Base-by-base conservation (phyloP, 306 rosid genomes). In the Albizia julibrissin region DNA sequence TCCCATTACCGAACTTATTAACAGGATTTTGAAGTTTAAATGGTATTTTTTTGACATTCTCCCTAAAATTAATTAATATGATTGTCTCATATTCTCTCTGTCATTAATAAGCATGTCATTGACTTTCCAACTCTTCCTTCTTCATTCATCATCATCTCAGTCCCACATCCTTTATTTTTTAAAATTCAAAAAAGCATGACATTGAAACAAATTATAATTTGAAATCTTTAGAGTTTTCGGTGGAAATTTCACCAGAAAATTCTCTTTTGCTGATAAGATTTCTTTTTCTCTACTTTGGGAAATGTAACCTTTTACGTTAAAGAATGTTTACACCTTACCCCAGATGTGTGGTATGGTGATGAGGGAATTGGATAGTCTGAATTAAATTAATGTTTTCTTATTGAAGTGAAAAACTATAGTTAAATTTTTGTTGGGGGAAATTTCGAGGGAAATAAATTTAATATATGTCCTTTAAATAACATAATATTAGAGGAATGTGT, bases 121-220 rank as follows among this genome's bases (percentile, higher is more conserved):
- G 77, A 82, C 81, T 76, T 82, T 75, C 62, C 61, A 50, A 42
- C 46, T 33, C 56, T n/a, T 62, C 15, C 7, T 11, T 5, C 34
- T 24, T 26, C 64, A 58, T 59, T 2, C 10, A 22, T 2, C 12
- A 26, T 61, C 10, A 52, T 52, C 24, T 19, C 24, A 52, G 18
- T 52, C 34, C 34, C 18, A 61, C 18, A 10, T 26, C 31, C 39
- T 65, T 75, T 40, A 49, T 24, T 0, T 33, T 42, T 42, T 52
- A 59, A 11, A 59, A 59, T 59, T 24, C 11, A 29, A 29, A 67
- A 29, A 29, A 67, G 34, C 3, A 43, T 8, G 9, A 74, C 46
- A 74, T 21, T 56, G 4, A 22, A 56, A 7, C 64, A 52, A 56
- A 58, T 58, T 58, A 58, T 22, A 58, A n/a, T n/a, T 56, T 56